Percentiles rank a stretch among this genome's conserved stretches.
Evolutionary conservation across 129 eudicot genomes (phyloP).

Genomic region (Artemisia argyi): DNA sequence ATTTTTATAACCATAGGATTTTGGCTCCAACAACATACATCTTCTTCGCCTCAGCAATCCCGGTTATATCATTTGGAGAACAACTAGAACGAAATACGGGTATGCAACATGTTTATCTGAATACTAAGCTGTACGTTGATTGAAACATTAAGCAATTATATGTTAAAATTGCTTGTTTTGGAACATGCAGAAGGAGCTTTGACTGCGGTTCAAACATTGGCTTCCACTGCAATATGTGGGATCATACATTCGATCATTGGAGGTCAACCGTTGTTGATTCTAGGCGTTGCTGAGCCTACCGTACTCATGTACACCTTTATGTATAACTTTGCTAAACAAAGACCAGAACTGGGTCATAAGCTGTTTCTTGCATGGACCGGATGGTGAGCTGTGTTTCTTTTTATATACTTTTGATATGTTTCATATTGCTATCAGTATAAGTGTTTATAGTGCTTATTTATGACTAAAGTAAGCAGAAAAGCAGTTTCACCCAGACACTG

Average conservation of each 20-base stretch:
- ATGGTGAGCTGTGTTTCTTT: slow-evolving; percentile 54
- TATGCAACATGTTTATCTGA: too few species aligned
- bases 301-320: slow-evolving; percentile 97
- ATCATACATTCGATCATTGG: slow-evolving; percentile 93
- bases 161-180: slow-evolving; percentile 11
- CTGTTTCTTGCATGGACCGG: slow-evolving; percentile 95
- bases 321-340: slow-evolving; percentile 93
- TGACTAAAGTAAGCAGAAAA: too few species aligned
- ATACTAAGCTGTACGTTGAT: too few species aligned
- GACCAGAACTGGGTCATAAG: slow-evolving; percentile 82
- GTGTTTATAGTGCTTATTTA: too few species aligned
- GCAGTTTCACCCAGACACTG: too few species aligned
- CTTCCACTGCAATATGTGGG: slow-evolving; percentile 94
- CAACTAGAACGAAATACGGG: slow-evolving; percentile 88
- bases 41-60: slow-evolving; percentile 94
- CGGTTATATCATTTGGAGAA: slow-evolving; percentile 95
- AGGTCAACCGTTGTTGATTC: slow-evolving; percentile 90
- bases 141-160: not conserved
- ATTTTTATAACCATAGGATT: slow-evolving; percentile 45
- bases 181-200: slow-evolving; percentile 77
- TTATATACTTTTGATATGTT: too few species aligned
- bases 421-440: too few species aligned
- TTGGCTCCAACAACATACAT: slow-evolving; percentile 97
- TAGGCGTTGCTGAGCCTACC: slow-evolving; percentile 99
- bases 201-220: slow-evolving; percentile 92